Evolutionary conservation across 306 rosid species (phyloP).

Genomic region (Leucaena leucocephala): DNA sequence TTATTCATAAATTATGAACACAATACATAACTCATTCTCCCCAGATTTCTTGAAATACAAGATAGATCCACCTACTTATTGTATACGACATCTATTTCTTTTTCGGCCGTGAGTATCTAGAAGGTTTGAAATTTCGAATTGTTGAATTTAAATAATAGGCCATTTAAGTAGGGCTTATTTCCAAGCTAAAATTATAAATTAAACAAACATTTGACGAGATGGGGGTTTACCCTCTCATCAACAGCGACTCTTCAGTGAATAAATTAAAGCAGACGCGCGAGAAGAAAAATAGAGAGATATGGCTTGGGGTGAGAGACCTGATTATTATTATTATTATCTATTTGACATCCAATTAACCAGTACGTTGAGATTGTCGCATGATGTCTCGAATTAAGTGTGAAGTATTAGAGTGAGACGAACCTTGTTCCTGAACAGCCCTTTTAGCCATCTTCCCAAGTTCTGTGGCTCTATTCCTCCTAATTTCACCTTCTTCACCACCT

Average conservation of each 20-base stretch:
- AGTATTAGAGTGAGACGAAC: constrained; percentile 55
- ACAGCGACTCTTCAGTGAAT: not conserved
- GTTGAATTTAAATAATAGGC: not conserved
- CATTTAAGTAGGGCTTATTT: not conserved
- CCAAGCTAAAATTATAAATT: not conserved
- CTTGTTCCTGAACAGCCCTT: constrained; percentile 46
- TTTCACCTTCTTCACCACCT: constrained; percentile 39
- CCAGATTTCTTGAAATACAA: not conserved
- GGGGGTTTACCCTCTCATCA: not conserved
- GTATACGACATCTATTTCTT: not conserved
- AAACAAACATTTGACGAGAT: not conserved
- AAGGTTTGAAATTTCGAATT: not conserved
- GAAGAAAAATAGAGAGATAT: not conserved
- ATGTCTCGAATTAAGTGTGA: constrained; percentile 43
- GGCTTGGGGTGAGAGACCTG: not conserved
- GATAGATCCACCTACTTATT: not conserved
- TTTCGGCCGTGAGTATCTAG: not conserved
- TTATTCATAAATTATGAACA: not conserved
- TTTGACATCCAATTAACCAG: not conserved
- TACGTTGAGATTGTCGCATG: constrained; percentile 22
- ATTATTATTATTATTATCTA: not conserved
- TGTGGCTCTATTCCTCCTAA: constrained; percentile 45
- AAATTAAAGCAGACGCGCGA: not conserved
- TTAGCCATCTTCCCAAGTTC: constrained; percentile 47
- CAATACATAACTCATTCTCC: not conserved